Evolutionary conservation across 2,329 filamentous ascomycete species (phyloP).

Genomic region (Colletotrichum cordylinicola): DNA sequence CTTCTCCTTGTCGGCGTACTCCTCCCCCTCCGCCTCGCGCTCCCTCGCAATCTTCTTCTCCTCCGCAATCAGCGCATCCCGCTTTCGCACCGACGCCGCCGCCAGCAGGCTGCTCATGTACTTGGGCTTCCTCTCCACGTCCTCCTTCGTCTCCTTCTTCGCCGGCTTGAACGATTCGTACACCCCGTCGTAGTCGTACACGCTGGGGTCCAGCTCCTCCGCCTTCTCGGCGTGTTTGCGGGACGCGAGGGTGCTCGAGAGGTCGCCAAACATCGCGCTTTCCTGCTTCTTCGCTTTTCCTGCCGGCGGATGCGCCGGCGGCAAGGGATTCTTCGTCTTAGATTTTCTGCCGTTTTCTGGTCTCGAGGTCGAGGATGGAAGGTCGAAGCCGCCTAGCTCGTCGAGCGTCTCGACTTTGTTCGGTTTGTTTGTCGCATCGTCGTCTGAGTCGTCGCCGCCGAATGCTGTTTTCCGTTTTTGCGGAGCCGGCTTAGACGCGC

Average conservation of each 20-base stretch:
- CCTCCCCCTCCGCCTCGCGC: conserved; percentile 80
- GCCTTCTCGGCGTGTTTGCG: conserved; percentile 70
- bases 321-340: conserved; percentile 37
- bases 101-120: conserved; percentile 80
- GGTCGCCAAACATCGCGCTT: conserved; percentile 63
- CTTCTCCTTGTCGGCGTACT: conserved; percentile 82
- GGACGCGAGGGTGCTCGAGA: conserved; percentile 69
- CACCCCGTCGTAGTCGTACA: conserved; percentile 86
- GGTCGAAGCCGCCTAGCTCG: conserved; percentile 59
- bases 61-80: conserved; percentile 78
- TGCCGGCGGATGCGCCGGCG: conserved; percentile 45
- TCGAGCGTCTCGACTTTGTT: conserved; percentile 61
- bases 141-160: conserved; percentile 58
- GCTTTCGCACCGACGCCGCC: conserved; percentile 77
- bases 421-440: conserved; percentile 43
- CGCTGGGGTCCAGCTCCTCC: conserved; percentile 70
- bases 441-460: conserved; percentile 63
- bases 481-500: conserved; percentile 52
- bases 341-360: conserved; percentile 32
- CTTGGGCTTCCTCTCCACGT: conserved; percentile 70
- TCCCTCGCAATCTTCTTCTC: conserved; percentile 82
- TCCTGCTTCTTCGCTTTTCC: conserved; percentile 46
- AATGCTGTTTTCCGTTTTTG: conserved; percentile 62
- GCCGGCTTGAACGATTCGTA: conserved; percentile 79
- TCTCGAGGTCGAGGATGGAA: conserved; percentile 28